Conservation (phyloP, 192 early-diverging fungal species). For the Coemansia sp. region DNA sequence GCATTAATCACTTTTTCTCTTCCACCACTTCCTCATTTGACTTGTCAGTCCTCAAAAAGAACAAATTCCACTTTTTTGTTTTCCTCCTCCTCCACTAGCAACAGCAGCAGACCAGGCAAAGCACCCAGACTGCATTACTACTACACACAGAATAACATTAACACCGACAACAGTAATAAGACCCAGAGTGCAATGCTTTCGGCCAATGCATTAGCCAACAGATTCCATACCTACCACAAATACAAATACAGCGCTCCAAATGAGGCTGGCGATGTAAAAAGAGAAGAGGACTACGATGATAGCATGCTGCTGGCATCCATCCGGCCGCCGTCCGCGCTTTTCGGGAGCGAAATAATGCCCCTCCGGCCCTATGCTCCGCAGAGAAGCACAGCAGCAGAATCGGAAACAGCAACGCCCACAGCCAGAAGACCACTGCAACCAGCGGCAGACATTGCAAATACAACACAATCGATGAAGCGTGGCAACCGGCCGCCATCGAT, state of each 20-base stretch:
- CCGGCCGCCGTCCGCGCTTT: conserved; percentile 38
- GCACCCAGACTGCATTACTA: neutral
- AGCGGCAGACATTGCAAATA: neutral
- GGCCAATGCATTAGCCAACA: neutral
- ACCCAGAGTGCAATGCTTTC: neutral
- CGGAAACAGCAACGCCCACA: neutral
- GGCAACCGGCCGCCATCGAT: conserved; percentile 3
- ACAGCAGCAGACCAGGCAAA: neutral
- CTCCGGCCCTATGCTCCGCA: neutral
- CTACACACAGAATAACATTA: neutral
- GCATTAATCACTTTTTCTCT: neutral
- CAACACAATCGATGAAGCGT: neutral
- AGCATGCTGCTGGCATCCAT: conserved; percentile 17
- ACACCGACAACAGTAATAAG: too few relatives aligned
- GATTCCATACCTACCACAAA: neutral
- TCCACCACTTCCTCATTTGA: conserved; percentile 1
- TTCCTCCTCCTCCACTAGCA: neutral
- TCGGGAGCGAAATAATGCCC: conserved; percentile 3
- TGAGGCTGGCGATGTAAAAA: neutral
- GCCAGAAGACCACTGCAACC: neutral
- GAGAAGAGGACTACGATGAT: neutral
- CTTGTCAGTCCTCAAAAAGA: neutral
- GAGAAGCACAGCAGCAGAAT: neutral
- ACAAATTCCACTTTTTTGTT: neutral
- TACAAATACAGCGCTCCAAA: neutral